phyloP scores from a whole-genome alignment of 768 basidiomycete species.

The Tylopilus felleus region DNA sequence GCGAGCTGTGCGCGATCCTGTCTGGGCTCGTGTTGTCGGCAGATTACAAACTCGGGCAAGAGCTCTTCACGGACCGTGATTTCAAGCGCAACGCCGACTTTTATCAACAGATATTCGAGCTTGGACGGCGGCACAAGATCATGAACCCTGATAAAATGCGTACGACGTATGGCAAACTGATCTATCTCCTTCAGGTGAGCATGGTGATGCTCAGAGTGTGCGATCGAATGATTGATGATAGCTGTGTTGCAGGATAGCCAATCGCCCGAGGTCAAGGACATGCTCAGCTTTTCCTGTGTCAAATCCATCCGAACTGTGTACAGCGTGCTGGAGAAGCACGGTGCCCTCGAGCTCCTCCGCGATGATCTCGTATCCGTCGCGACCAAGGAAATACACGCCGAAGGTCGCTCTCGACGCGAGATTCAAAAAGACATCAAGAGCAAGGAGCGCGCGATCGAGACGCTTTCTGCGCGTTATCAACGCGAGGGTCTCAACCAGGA shows the following conservation, averaged over 20 bases:
- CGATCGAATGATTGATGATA: not conserved
- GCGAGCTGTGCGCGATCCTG: conserved; percentile 84
- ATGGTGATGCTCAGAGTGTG: not conserved
- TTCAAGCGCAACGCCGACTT: conserved; percentile 78
- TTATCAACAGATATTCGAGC: conserved; percentile 76
- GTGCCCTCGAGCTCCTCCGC: conserved; percentile 64
- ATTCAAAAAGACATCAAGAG: conserved; percentile 79
- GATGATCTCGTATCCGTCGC: conserved; percentile 74
- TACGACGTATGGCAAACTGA: conserved; percentile 81
- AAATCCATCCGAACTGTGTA: conserved; percentile 75
- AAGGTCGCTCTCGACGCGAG: conserved; percentile 67
- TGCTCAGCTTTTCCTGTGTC: conserved; percentile 77
- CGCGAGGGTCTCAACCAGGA: conserved; percentile 60
- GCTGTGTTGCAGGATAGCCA: conserved; percentile 67
- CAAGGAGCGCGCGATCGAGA: conserved; percentile 84
- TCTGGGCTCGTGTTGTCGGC: conserved; percentile 79
- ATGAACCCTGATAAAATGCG: conserved; percentile 94
- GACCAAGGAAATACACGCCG: conserved; percentile 79
- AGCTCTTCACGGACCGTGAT: conserved; percentile 77
- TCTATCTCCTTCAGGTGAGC: conserved; percentile 76
- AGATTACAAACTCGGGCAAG: conserved; percentile 87
- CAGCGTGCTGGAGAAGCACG: conserved; percentile 57
- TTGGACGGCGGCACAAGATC: conserved; percentile 83
- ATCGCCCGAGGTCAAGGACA: conserved; percentile 74
- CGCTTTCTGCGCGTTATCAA: conserved; percentile 61